Evolutionary conservation across 495 filamentous ascomycete species (phyloP), one percentile per base, ranked within the genome.

Genomic region (Parathielavia hyrcaniae): DNA sequence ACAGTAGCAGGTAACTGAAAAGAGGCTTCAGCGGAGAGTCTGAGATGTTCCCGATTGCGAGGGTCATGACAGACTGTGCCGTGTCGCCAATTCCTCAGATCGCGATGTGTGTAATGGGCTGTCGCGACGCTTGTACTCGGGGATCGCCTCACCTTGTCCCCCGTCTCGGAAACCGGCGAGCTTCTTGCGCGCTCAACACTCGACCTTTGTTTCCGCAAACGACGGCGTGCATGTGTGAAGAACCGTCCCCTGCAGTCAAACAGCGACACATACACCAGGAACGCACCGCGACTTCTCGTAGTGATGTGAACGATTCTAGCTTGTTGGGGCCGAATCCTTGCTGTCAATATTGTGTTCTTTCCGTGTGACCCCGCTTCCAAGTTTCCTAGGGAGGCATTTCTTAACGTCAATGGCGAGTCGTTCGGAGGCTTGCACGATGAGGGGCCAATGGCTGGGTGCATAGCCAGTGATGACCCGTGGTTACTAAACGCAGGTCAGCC

Each of bases 201-300:
- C 23, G 45, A 50, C 10, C 41, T 22, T 12, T 16, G 40, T 2
- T 54, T 46, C 41, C 52, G 41, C 11, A 54, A 45, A 19, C 14
- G 41, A 54, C 45, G 52, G 40, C 38, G 39, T 34, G 52, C 52
- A 54, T 45, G 39, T 36, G 26, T 14, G 26, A 36, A 46, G 41
- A 12, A 13, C 20, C 22, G 22, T 43, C 35, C 38, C 50, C 22
- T 53, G 50, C 50, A 30, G 36, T 16, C 10, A n/a, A 3, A 41
- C 19, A 30, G 38, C 14, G 5, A 26, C 22, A 8, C 22, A 53
- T 13, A 14, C 50, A 41, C 50, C 6, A 30, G 14, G 30, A 9
- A 38, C 22, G 46, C 17, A 49, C 46, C 12, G 32, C 38, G 45
- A 13, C 23, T 30, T 20, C 40, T 30, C 26, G 26, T 6, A 30